Conservation (phyloP, 345 rosid species). For the Geranium rotundifolium region DNA sequence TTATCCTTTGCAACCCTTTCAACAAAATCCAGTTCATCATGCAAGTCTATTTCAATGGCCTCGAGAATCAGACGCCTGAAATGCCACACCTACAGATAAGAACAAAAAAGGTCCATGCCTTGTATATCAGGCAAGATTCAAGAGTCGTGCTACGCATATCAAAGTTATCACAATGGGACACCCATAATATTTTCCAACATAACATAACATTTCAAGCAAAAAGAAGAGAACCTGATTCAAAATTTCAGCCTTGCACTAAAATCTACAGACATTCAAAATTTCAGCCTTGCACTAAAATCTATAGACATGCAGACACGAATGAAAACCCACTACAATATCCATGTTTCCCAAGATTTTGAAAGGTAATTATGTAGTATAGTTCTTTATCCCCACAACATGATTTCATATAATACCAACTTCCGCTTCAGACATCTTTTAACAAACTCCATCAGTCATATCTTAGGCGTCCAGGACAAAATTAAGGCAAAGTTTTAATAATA, state of each 20-base stretch:
- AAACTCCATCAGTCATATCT: no score
- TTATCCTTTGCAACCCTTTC: slow-evolving; percentile 47
- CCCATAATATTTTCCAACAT: background rate
- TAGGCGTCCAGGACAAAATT: background rate
- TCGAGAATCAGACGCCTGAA: slow-evolving; percentile 70
- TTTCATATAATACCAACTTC: background rate
- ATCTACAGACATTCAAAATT: background rate
- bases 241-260: background rate
- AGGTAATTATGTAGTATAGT: no score
- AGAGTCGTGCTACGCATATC: background rate
- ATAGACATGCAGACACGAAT: background rate
- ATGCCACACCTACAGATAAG: slow-evolving; percentile 69
- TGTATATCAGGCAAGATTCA: background rate
- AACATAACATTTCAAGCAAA: background rate
- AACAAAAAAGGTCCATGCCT: background rate
- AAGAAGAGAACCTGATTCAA: background rate
- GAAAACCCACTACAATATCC: background rate
- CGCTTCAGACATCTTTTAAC: background rate
- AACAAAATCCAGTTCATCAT: slow-evolving; percentile 45
- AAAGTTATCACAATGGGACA: background rate
- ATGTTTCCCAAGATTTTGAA: background rate
- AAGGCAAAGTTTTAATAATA: background rate
- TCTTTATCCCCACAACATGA: no score
- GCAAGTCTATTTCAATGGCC: slow-evolving; percentile 32
- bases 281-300: background rate